Conservation (phyloP, 768 basidiomycete genomes). For the Psilocybe tampanensis region DNA sequence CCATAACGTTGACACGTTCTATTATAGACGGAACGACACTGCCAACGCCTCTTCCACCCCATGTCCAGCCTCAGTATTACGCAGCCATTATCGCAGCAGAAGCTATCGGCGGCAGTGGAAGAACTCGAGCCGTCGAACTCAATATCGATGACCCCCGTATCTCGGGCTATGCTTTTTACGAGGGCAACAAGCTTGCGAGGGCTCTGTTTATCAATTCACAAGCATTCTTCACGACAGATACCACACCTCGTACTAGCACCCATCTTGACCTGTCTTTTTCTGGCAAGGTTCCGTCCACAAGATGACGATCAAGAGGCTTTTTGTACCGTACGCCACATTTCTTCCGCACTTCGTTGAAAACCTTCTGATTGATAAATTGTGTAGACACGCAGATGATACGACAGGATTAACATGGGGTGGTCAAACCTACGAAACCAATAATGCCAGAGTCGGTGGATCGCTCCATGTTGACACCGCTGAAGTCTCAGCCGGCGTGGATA, state of each 20-base stretch:
- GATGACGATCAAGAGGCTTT: conserved; percentile 51
- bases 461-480: conserved; percentile 27
- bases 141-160: conserved; percentile 45
- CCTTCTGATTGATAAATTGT: not conserved
- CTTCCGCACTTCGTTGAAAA: not conserved
- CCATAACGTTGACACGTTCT: conserved; percentile 56
- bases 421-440: conserved; percentile 55
- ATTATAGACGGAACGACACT: conserved; percentile 57
- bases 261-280: conserved; percentile 46
- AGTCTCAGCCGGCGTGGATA: conserved; percentile 42
- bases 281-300: conserved; percentile 23
- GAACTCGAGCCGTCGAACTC: conserved; percentile 48
- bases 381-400: conserved; percentile 50
- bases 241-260: conserved; percentile 37
- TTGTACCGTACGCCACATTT: conserved; percentile 40
- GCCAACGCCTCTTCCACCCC: conserved; percentile 50
- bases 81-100: conserved; percentile 62
- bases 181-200: conserved; percentile 41
- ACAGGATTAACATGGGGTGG: conserved; percentile 59
- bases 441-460: conserved; percentile 42
- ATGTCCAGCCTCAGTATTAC: conserved; percentile 70
- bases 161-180: conserved; percentile 67
- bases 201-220: conserved; percentile 62
- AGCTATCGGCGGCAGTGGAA: conserved; percentile 51
- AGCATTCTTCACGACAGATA: conserved; percentile 44